Evolutionary conservation across 1,139 yeast genomes (phyloP).

Genomic region (Meyerozyma elateridarum): DNA sequence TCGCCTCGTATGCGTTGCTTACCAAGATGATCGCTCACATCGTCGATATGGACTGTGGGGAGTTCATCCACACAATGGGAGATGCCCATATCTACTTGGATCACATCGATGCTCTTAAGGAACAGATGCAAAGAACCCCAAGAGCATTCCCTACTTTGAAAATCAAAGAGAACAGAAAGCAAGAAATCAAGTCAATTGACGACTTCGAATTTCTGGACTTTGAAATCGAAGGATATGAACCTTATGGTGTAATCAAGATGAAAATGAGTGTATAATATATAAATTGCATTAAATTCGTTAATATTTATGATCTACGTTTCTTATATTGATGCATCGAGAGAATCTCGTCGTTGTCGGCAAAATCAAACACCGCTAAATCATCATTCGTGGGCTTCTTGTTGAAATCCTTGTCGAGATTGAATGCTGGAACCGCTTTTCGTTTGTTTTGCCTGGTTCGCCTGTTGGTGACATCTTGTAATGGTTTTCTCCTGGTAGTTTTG

Average conservation of each 20-base stretch:
- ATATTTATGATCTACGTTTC: slow-evolving; percentile 2
- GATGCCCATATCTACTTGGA: slow-evolving; percentile 94
- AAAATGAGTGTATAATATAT: slow-evolving; percentile 57
- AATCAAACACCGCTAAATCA: slow-evolving; percentile 27
- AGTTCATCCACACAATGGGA: slow-evolving; percentile 91
- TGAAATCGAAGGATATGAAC: slow-evolving; percentile 71
- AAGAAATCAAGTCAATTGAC: slow-evolving; percentile 61
- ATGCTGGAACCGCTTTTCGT: slow-evolving; percentile 5
- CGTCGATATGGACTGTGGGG: slow-evolving; percentile 92
- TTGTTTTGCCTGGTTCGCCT: slow-evolving; percentile 5
- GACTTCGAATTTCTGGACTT: slow-evolving; percentile 88
- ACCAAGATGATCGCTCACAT: slow-evolving; percentile 95
- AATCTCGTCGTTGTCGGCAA: slow-evolving; percentile 16
- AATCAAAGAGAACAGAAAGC: slow-evolving; percentile 52
- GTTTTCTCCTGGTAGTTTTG: slow-evolving; percentile 13
- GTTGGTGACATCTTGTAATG: slow-evolving; percentile 18
- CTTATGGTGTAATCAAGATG: slow-evolving; percentile 84
- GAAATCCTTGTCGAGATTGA: background rate
- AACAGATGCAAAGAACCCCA: slow-evolving; percentile 73
- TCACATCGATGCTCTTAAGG: slow-evolving; percentile 84
- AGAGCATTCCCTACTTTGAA: slow-evolving; percentile 71
- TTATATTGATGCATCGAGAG: slow-evolving; percentile 2
- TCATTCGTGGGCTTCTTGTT: slow-evolving; percentile 2
- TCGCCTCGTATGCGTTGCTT: slow-evolving; percentile 90
- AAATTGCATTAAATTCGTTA: slow-evolving; percentile 2